A percentile compares a stretch with the other conserved stretches of the same genome.
These are phyloP conservation scores for Peronospora belbahrii DNA, from an alignment of 352 stramenopile genomes.

Conservation along the genomic window DNA sequence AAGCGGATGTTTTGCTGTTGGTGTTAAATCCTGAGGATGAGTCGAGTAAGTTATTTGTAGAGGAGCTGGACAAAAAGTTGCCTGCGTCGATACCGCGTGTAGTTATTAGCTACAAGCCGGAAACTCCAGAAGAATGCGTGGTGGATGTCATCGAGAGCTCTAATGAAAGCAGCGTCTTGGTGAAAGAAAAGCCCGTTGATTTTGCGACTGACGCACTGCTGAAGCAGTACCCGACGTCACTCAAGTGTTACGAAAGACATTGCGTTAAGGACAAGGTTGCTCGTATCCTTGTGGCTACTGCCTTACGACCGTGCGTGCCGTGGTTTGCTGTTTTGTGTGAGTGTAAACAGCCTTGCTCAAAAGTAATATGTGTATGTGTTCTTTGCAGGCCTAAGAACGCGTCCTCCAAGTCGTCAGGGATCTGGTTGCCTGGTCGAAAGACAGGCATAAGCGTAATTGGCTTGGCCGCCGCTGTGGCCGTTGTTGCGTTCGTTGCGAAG, in stretches of 20 bases:
- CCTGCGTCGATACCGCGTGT: slow-evolving; percentile 47
- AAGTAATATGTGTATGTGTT: background rate
- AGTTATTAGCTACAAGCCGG: slow-evolving; percentile 44
- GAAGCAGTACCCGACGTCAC: slow-evolving; percentile 39
- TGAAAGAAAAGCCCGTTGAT: slow-evolving; percentile 18
- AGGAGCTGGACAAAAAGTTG: slow-evolving; percentile 51
- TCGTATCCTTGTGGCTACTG: slow-evolving; percentile 36
- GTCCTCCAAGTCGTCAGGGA: slow-evolving; percentile 32
- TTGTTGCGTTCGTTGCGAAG: slow-evolving; percentile 20
- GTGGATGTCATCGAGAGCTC: slow-evolving; percentile 6
- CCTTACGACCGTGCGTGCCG: slow-evolving; percentile 43
- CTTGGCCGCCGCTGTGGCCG: slow-evolving; percentile 5
- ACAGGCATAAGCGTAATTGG: slow-evolving; percentile 10
- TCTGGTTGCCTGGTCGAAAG: slow-evolving; percentile 15
- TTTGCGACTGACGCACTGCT: slow-evolving; percentile 41
- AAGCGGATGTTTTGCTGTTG: slow-evolving; percentile 64
- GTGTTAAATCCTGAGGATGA: slow-evolving; percentile 53
- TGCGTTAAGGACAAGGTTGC: slow-evolving; percentile 30
- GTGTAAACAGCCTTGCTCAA: background rate
- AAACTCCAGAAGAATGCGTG: slow-evolving; percentile 12
- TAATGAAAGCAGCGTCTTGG: slow-evolving; percentile 11
- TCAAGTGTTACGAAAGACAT: slow-evolving; percentile 35
- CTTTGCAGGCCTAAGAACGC: slow-evolving; percentile 39
- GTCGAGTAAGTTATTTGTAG: slow-evolving; percentile 33
- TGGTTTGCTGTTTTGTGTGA: slow-evolving; percentile 1